These are phyloP conservation scores for Chlorella sp. DNA, from an alignment of 139 green algal genomes.

Conservation along the genomic window DNA sequence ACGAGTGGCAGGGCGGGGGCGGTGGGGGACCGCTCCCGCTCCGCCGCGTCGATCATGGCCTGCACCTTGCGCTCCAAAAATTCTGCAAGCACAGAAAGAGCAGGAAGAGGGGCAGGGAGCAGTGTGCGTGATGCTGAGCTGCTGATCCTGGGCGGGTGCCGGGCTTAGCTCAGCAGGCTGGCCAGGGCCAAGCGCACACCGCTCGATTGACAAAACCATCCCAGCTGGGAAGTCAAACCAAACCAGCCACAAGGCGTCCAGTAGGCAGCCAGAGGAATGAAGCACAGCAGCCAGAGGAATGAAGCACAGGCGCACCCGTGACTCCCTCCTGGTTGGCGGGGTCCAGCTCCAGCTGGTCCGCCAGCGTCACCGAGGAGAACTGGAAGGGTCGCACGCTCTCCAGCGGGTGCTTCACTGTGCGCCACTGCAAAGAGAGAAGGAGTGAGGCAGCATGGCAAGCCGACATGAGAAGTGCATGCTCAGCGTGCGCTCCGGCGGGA, in stretches of 20 bases:
- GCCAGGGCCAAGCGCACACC: no score
- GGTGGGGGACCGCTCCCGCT: background rate
- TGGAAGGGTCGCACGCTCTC: slow-evolving; percentile 84
- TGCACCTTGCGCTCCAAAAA: slow-evolving; percentile 78
- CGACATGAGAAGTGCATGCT: no score
- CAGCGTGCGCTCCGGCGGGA: no score
- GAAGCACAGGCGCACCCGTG: slow-evolving; percentile 25
- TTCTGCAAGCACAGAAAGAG: slow-evolving; percentile 12
- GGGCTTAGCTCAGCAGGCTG: no score
- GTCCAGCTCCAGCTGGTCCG: slow-evolving; percentile 60
- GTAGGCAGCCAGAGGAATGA: no score
- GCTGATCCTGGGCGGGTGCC: no score
- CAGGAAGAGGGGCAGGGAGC: background rate
- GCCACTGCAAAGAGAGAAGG: background rate
- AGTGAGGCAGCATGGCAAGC: no score
- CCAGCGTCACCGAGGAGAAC: slow-evolving; percentile 74
- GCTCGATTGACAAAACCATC: no score
- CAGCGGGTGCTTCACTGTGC: slow-evolving; percentile 74
- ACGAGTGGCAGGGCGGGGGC: slow-evolving; percentile 77
- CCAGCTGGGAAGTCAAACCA: no score
- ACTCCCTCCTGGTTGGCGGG: slow-evolving; percentile 59
- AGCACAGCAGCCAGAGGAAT: no score
- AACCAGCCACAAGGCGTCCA: no score
- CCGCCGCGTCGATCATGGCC: slow-evolving; percentile 59
- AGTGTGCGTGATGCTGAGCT: no score